A percentile compares a stretch with the other conserved stretches of the same genome.
phyloP scores from a whole-genome alignment of 2,329 filamentous ascomycete genomes.

The Neofusicoccum cordaticola region DNA sequence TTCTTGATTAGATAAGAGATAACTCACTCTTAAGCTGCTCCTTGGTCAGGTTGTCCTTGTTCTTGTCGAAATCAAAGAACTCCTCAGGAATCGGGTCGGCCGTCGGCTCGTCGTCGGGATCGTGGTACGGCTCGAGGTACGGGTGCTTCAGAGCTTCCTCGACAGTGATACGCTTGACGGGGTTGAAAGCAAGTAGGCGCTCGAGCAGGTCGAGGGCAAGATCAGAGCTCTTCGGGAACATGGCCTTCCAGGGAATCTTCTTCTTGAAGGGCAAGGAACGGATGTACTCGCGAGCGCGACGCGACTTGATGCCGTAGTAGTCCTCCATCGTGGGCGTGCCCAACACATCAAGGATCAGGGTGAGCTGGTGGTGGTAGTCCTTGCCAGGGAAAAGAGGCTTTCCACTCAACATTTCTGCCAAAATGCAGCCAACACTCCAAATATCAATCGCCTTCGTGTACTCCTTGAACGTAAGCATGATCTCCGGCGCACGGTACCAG shows the following conservation, averaged over 20 bases:
- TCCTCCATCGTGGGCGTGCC: slow-evolving; percentile 99
- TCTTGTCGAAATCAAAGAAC: slow-evolving; percentile 99
- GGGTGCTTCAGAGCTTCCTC: slow-evolving; percentile 97
- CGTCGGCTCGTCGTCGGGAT: slow-evolving; percentile 96
- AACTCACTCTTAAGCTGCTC: slow-evolving; percentile 86
- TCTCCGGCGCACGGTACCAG: slow-evolving; percentile 98
- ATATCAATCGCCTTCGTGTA: slow-evolving; percentile 99
- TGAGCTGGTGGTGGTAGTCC: slow-evolving; percentile 98
- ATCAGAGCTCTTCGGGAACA: slow-evolving; percentile 99
- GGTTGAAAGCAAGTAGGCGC: slow-evolving; percentile 96
- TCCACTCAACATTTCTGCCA: slow-evolving; percentile 97
- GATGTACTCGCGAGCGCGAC: slow-evolving; percentile 95
- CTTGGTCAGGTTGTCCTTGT: slow-evolving; percentile 98
- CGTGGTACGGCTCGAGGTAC: slow-evolving; percentile 97
- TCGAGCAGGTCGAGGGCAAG: slow-evolving; percentile 90
- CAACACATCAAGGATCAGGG: slow-evolving; percentile 92
- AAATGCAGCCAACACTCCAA: slow-evolving; percentile 97
- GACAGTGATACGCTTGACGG: slow-evolving; percentile 96
- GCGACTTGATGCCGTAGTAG: slow-evolving; percentile 99
- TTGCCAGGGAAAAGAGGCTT: slow-evolving; percentile 98
- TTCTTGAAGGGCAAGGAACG: slow-evolving; percentile 98
- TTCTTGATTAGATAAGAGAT: background rate
- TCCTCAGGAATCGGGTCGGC: slow-evolving; percentile 96
- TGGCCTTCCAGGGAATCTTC: slow-evolving; percentile 95
- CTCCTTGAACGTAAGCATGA: slow-evolving; percentile 99